Evolutionary conservation across 805 yeast genomes (phyloP), one percentile per base, ranked within the genome.

Genomic region (Scheffersomyces amazonensis): DNA sequence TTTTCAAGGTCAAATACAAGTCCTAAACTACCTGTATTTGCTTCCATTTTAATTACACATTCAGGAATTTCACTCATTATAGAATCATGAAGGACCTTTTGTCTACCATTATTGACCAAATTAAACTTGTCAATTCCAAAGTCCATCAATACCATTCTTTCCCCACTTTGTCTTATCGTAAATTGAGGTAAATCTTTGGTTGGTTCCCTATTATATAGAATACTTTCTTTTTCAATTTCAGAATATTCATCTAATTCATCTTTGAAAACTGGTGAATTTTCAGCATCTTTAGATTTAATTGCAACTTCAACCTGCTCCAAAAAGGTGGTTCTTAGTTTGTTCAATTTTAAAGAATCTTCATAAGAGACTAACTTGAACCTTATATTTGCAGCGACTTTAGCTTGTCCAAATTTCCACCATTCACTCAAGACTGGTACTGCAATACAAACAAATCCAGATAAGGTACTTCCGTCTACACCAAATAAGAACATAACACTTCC

Each of bases 371-470:
- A 96, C 39, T 80, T 79, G 70, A 93, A 91, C 48, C 76, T 76
- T 42, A 91, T 80, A 34, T 62, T 52, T 55, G 93, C 98, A 55
- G 98, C 98, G 4, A 98, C 96, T 61, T 87, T 90, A 30, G 87
- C 90, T 68, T 91, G 98, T 34, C 99, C 99, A 56, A 93, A 85
- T 69, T 93, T 93, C 98, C 98, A 91, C 83, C 93, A 80, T 67
- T 93, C 99, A 29, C 95, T 87, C 54, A 89, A 95, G 10, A 87
- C 86, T 47, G 91, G 96, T 43, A 93, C 97, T 6, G 95, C 96
- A 56, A 88, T 85, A 64, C 98, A 91, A 25, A 91, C 97, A 56
- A 91, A 93, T 1, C 99, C 99, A 56, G 98, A 98, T 40, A 91
- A 76, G 9, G 96, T 86, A 31, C 98, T 98, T 46, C 98, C 98